phyloP scores from a whole-genome alignment of 345 rosid species.

The Stellera chamaejasme region DNA sequence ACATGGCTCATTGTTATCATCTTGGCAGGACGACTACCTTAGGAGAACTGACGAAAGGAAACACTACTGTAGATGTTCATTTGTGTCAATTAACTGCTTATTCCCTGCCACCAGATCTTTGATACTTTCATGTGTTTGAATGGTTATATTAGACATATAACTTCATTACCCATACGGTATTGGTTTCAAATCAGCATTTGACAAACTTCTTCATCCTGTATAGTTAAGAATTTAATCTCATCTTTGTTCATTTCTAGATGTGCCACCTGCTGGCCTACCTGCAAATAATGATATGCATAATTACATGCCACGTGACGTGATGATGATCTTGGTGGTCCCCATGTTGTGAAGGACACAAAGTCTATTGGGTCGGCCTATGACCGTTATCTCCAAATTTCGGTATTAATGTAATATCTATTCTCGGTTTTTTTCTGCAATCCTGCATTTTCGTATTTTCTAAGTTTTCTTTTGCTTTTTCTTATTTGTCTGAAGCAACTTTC shows the following conservation, averaged over 20 bases:
- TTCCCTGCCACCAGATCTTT: too few species aligned
- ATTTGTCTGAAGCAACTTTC: slow-evolving; percentile 54
- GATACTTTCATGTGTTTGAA: too few species aligned
- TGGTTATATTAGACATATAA: neutral
- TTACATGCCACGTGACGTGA: slow-evolving; percentile 16
- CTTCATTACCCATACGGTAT: neutral
- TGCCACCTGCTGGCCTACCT: slow-evolving; percentile 31
- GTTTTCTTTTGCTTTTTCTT: slow-evolving; percentile 16
- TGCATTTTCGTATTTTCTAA: slow-evolving; percentile 5
- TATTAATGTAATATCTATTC: slow-evolving; percentile 16
- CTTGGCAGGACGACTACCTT: too few species aligned
- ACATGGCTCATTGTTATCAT: too few species aligned
- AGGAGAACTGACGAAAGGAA: too few species aligned
- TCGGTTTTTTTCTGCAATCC: neutral
- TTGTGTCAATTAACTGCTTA: too few species aligned
- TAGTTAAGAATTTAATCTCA: neutral
- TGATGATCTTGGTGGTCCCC: neutral
- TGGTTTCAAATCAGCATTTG: neutral
- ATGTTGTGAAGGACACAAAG: slow-evolving; percentile 59
- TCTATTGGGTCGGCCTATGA: slow-evolving; percentile 76
- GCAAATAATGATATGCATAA: slow-evolving; percentile 40
- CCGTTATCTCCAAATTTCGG: slow-evolving; percentile 55
- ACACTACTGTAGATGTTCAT: too few species aligned
- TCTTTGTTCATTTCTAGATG: slow-evolving; percentile 22
- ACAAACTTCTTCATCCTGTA: too few species aligned